Evolutionary conservation across 176 grass and related monocot species (phyloP), one percentile per base, ranked within the genome.

Genomic region (Triticum aestivum): DNA sequence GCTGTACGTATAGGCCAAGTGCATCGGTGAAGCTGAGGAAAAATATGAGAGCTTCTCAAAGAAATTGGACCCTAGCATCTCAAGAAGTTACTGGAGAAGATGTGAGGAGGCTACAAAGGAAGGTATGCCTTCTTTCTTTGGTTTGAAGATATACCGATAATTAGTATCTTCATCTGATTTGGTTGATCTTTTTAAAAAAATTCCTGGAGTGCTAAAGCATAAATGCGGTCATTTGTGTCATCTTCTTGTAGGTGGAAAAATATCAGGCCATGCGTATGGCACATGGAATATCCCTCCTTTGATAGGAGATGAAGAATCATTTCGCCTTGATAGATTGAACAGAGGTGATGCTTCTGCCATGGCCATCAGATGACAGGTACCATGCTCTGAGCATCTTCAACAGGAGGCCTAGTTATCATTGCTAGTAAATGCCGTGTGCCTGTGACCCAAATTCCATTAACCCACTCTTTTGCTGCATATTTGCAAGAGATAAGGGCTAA

Each of bases 61-160:
- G 79, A 94, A 84, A 89, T 75, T 96, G 78, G 92, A 92, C 51
- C 93, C 86, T 80, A 51, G 51, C 37, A 85, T 98, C 14, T 91
- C 88, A 88, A 54, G 32, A 6, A 89, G 75, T 91, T 94, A 94
- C 79, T 86, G 86, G 90, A 92, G 82, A 85, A 96, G 96, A 92
- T 98, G 96, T 42, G 90, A 95, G 90, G 91, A 98, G 89, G 93
- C 96, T 84, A 96, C 92, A 34, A 91, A 81, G 63, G 96, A 98
- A 96, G 93, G 96, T 89, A 81, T 38, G 32, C 30, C 45, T 35
- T 87, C 45, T 47, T 26, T 73, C 11, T 74, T 32, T n/a, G 87
- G 58, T 15, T 29, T 73, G 30, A 78, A 84, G 52, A 37, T 5
- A 75, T 82, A 59, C 69, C 81, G 61, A 67, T 61, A 47, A 51